These are phyloP conservation scores for Scheffersomyces cryptocercus DNA, from an alignment of 1,139 yeast genomes.

Conservation along the genomic window DNA sequence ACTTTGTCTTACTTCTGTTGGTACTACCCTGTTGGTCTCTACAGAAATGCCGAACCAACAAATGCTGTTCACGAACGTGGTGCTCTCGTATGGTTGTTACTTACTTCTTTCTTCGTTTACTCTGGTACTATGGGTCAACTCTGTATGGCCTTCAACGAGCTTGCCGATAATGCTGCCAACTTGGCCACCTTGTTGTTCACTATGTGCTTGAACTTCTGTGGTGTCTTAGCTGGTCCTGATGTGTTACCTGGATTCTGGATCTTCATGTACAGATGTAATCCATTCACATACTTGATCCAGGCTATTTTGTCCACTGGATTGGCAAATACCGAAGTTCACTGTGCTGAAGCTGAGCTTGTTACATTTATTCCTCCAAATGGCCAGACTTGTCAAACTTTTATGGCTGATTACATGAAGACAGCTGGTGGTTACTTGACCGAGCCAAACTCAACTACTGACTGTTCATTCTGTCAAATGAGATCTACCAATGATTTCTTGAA, in stretches of 20 bases:
- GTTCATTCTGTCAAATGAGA: slow-evolving; percentile 53
- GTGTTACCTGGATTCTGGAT: slow-evolving; percentile 51
- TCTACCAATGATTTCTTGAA: slow-evolving; percentile 53
- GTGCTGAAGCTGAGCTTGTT: slow-evolving; percentile 50
- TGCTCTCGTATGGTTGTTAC: slow-evolving; percentile 63
- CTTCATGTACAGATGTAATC: slow-evolving; percentile 65
- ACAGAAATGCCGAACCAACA: slow-evolving; percentile 32
- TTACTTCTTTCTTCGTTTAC: slow-evolving; percentile 58
- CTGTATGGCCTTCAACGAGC: slow-evolving; percentile 60
- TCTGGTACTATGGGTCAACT: slow-evolving; percentile 66
- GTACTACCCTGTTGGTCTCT: slow-evolving; percentile 45
- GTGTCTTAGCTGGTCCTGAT: slow-evolving; percentile 69
- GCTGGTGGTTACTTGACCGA: slow-evolving; percentile 56
- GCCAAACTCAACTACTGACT: slow-evolving; percentile 41
- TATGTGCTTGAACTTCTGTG: slow-evolving; percentile 74
- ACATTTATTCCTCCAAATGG: slow-evolving; percentile 49
- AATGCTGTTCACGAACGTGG: slow-evolving; percentile 49
- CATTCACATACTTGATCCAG: slow-evolving; percentile 64
- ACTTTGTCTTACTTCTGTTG: slow-evolving; percentile 38
- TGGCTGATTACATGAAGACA: slow-evolving; percentile 41
- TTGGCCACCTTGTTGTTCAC: slow-evolving; percentile 64
- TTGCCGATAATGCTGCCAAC: slow-evolving; percentile 77
- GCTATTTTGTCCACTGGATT: slow-evolving; percentile 55
- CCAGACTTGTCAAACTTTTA: slow-evolving; percentile 54
- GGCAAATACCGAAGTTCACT: slow-evolving; percentile 49